phyloP scores from a whole-genome alignment of 2,329 filamentous ascomycete species.

The Diaporthe citrichinensis region DNA sequence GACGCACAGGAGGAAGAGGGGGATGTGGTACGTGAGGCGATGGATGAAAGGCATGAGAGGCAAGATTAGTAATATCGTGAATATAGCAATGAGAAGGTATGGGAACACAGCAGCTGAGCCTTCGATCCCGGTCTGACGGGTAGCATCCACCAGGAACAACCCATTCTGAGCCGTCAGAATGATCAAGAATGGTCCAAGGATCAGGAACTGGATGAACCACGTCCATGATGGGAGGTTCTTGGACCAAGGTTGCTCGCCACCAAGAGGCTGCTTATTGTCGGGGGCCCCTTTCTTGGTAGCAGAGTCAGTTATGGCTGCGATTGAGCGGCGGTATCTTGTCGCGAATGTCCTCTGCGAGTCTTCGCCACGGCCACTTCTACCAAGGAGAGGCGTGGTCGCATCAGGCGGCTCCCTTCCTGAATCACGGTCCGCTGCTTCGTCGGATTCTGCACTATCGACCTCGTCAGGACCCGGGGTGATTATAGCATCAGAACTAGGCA shows the following conservation, averaged over 20 bases:
- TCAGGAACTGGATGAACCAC: conserved; percentile 88
- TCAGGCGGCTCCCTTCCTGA: conserved; percentile 53
- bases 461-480: conserved; percentile 58
- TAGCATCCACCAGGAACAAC: conserved; percentile 78
- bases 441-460: conserved; percentile 47
- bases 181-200: conserved; percentile 83
- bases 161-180: conserved; percentile 83
- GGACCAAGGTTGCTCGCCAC: conserved; percentile 89
- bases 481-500: conserved; percentile 53
- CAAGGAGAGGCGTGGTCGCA: conserved; percentile 67
- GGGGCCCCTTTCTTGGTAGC: conserved; percentile 42
- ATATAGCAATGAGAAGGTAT: conserved; percentile 77
- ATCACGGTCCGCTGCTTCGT: conserved; percentile 53
- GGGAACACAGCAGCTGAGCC: conserved; percentile 80
- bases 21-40: conserved; percentile 86
- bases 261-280: conserved; percentile 62
- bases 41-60: conserved; percentile 89
- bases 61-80: conserved; percentile 80
- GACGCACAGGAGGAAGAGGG: conserved; percentile 80
- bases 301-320: conserved; percentile 50
- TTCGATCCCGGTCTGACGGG: conserved; percentile 87
- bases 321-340: conserved; percentile 67
- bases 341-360: conserved; percentile 66
- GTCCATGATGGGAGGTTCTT: conserved; percentile 83
- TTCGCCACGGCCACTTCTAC: conserved; percentile 43